phyloP scores from a whole-genome alignment of 2,329 filamentous ascomycete species.

The Nigrospora sphaerica region DNA sequence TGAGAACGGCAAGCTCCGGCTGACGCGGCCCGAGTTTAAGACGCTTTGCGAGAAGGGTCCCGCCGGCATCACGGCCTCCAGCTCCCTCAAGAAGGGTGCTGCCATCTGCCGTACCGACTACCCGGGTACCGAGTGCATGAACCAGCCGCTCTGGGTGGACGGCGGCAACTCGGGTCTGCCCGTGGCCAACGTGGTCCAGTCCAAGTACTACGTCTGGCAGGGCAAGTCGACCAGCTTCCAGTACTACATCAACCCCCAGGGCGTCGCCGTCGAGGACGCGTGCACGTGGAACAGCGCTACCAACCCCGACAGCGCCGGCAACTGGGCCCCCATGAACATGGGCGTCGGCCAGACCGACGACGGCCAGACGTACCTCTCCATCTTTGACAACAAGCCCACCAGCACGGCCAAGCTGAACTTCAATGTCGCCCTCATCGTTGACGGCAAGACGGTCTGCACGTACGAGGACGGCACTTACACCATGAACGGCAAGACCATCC shows the following conservation, averaged over 20 bases:
- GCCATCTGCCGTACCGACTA: slow-evolving; percentile 93
- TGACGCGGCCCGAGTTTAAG: slow-evolving; percentile 61
- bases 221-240: slow-evolving; percentile 69
- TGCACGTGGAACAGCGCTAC: slow-evolving; percentile 64
- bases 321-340: slow-evolving; percentile 83
- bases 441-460: slow-evolving; percentile 52
- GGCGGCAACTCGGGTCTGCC: slow-evolving; percentile 42
- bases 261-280: slow-evolving; percentile 55
- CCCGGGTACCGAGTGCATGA: slow-evolving; percentile 85
- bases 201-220: slow-evolving; percentile 72
- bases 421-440: slow-evolving; percentile 69
- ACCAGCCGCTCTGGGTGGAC: slow-evolving; percentile 61
- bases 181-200: slow-evolving; percentile 69
- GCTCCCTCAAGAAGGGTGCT: slow-evolving; percentile 60
- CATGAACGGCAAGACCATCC: not conserved
- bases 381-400: slow-evolving; percentile 80
- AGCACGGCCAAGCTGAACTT: slow-evolving; percentile 65
- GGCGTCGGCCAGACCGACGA: slow-evolving; percentile 64
- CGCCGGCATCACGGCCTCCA: slow-evolving; percentile 65
- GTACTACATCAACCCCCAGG: slow-evolving; percentile 91
- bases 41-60: slow-evolving; percentile 71
- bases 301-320: slow-evolving; percentile 55
- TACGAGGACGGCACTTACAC: slow-evolving; percentile 32
- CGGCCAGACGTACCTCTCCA: slow-evolving; percentile 69
- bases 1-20: slow-evolving; percentile 66